Base-by-base conservation (phyloP, 495 filamentous ascomycete genomes). In the Daldinia concentrica region DNA sequence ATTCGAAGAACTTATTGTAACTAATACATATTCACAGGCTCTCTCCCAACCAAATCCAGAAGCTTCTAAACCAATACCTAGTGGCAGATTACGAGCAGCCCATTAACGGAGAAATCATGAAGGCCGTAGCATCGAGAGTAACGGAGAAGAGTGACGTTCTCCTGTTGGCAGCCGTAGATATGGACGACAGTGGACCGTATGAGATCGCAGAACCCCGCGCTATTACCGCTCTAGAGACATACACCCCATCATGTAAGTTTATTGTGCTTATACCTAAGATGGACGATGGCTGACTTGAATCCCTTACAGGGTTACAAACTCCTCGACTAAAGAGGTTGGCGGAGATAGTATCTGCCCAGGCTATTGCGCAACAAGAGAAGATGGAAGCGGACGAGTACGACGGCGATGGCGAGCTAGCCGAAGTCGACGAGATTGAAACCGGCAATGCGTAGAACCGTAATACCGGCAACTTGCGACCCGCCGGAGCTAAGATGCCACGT, bases 91-190 rank as follows among this genome's bases (percentile, higher is more conserved):
- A 99, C 79, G 96, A 99, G 80, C 95, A 98, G 80, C 96, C 96
- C 34, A 99, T 99, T 79, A 98, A 99, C 68, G 95, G 95, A 76
- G 96, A 99, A 75, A 99, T 99, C 76, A 98, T 99, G 96, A 98
- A 98, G 82, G 96, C 96, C 15, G 96, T 99, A 39, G 96, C 96
- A 7, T 97, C 93, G 30, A 88, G 94, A 54, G 96, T 99, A 45
- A 98, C 94, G 1, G 96, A 99, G 83, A 98, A 99, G 90, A 95
- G 92, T 75, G 95, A 98, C 73, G 94, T 98, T 17, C 88, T 99
- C 43, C 87, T 98, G 36, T 84, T 99, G 58, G 89, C 91, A 36
- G 93, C 96, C 36, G 93, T 99, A 57, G 96, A 99, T 78, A 97
- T 98, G 95, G 96, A 99, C 64, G 96, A 99, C 80, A 97, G 93